Percentiles rank a stretch among this genome's conserved stretches.
phyloP scores from a whole-genome alignment of 1,284 basidiomycete species.

The Cryptococcus sp. region DNA sequence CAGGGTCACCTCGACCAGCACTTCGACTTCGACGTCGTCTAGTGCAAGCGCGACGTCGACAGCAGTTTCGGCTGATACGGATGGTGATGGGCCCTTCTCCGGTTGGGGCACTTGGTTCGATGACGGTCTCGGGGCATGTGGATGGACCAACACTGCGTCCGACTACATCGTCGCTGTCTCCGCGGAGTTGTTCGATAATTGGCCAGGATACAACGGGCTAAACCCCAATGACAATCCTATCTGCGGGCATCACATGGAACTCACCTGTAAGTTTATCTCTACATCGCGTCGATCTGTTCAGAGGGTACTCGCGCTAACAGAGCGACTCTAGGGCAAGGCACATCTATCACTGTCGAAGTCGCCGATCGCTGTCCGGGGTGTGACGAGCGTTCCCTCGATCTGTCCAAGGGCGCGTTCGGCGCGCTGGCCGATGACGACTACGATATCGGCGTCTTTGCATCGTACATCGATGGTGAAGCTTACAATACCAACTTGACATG shows the following conservation, averaged over 20 bases:
- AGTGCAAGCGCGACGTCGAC: slow-evolving; percentile 4
- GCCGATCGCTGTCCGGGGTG: slow-evolving; percentile 57
- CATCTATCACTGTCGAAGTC: slow-evolving; percentile 52
- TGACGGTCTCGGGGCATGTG: slow-evolving; percentile 43
- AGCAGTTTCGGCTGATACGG: slow-evolving; percentile 30
- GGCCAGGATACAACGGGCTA: slow-evolving; percentile 51
- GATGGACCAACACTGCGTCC: slow-evolving; percentile 25
- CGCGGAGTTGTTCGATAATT: slow-evolving; percentile 52
- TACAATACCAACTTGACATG: slow-evolving; percentile 41
- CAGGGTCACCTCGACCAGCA: not conserved
- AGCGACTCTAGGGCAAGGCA: slow-evolving; percentile 42
- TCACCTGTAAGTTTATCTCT: slow-evolving; percentile 44
- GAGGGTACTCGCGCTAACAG: too few species aligned
- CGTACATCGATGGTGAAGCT: slow-evolving; percentile 31
- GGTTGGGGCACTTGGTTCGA: slow-evolving; percentile 49
- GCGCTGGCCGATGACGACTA: slow-evolving; percentile 44
- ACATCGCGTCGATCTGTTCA: too few species aligned
- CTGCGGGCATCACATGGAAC: slow-evolving; percentile 54
- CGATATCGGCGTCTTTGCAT: slow-evolving; percentile 33
- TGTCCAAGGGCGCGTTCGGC: slow-evolving; percentile 54
- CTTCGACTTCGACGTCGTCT: slow-evolving; percentile 4
- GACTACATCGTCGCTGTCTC: slow-evolving; percentile 54
- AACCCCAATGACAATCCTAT: slow-evolving; percentile 59
- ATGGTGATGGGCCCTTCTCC: slow-evolving; percentile 45
- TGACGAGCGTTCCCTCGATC: slow-evolving; percentile 53